phyloP scores from a whole-genome alignment of 257 asterid genomes.

The Cinchona pubescens region DNA sequence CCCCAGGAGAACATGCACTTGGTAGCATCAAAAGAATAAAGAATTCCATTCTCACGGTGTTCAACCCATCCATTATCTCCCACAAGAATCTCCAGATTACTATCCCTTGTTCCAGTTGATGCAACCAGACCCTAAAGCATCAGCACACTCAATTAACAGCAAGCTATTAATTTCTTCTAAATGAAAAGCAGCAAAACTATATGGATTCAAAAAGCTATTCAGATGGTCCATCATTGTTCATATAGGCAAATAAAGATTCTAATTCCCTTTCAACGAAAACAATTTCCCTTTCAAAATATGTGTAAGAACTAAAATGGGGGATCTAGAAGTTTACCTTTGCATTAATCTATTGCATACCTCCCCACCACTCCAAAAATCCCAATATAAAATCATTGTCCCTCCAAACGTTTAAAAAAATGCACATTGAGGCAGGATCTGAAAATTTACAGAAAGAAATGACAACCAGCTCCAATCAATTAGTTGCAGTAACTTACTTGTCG shows the following conservation, averaged over 20 bases:
- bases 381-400: not conserved
- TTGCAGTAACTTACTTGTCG: slow-evolving; percentile 61
- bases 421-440: not conserved
- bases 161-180: not conserved
- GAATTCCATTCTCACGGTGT: slow-evolving; percentile 88
- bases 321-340: not conserved
- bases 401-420: not conserved
- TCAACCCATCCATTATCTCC: slow-evolving; percentile 92
- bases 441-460: not conserved
- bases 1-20: slow-evolving; percentile 99
- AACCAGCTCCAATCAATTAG: not conserved
- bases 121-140: slow-evolving; percentile 69
- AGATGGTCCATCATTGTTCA: not conserved
- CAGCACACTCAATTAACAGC: slow-evolving; percentile 28
- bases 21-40: slow-evolving; percentile 83
- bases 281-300: not conserved
- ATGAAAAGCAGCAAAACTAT: not conserved
- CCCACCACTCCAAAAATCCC: not conserved
- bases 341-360: not conserved
- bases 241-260: not conserved
- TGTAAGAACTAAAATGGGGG: not conserved
- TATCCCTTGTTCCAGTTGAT: slow-evolving; percentile 81
- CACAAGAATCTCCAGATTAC: slow-evolving; percentile 85
- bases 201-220: not conserved
- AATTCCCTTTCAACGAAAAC: not conserved